phyloP scores from a whole-genome alignment of 1,284 basidiomycete genomes.

The Cystobasidium pallidum region DNA sequence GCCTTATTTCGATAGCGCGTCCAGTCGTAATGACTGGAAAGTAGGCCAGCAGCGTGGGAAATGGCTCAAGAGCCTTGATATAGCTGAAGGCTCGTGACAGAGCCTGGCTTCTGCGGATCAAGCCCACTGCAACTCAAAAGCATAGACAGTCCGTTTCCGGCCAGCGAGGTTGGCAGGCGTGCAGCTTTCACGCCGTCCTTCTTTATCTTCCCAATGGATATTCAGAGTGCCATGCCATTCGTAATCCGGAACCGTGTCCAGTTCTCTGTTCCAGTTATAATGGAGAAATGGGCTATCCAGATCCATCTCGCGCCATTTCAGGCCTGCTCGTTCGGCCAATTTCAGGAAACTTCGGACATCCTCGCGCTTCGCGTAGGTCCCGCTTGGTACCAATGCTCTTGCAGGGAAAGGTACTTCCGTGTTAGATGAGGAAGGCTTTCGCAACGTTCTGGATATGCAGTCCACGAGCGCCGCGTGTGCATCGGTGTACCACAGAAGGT shows the following conservation, averaged over 20 bases:
- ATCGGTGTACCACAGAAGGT: slow-evolving; percentile 43
- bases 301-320: slow-evolving; percentile 36
- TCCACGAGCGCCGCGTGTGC: slow-evolving; percentile 27
- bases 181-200: neutral
- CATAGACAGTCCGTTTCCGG: slow-evolving; percentile 31
- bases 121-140: slow-evolving; percentile 38
- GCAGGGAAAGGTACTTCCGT: neutral
- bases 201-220: slow-evolving; percentile 35
- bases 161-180: slow-evolving; percentile 23
- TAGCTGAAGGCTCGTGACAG: neutral
- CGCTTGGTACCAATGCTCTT: slow-evolving; percentile 27
- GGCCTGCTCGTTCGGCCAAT: slow-evolving; percentile 10
- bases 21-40: slow-evolving; percentile 13
- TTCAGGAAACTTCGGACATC: slow-evolving; percentile 24
- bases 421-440: neutral
- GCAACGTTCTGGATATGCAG: slow-evolving; percentile 22
- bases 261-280: slow-evolving; percentile 3
- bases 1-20: slow-evolving; percentile 42
- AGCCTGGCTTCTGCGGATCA: neutral
- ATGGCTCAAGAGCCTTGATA: slow-evolving; percentile 39
- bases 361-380: slow-evolving; percentile 31
- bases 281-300: slow-evolving; percentile 15
- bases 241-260: neutral
- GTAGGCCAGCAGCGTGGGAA: slow-evolving; percentile 25
- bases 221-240: slow-evolving; percentile 26